phyloP scores from a whole-genome alignment of 768 basidiomycete genomes.

The Saitozyma podzolica region DNA sequence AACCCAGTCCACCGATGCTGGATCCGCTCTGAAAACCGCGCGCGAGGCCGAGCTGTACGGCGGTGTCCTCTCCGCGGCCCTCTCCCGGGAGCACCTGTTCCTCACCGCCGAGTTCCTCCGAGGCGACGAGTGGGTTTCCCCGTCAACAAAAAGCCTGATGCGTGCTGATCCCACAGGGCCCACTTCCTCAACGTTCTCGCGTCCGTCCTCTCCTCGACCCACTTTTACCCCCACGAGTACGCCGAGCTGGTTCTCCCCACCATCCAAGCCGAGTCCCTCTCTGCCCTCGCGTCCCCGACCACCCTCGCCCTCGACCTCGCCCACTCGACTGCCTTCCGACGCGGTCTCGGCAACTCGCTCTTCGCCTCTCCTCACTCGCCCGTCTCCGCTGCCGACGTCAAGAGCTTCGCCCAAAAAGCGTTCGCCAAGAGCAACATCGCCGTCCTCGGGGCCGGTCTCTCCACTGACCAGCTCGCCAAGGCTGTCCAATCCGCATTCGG shows the following conservation, averaged over 20 bases:
- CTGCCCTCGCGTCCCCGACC: conserved; percentile 64
- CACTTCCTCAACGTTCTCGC: conserved; percentile 89
- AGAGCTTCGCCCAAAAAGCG: conserved; percentile 68
- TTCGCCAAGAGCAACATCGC: conserved; percentile 80
- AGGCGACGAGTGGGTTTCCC: conserved; percentile 83
- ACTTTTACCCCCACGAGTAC: conserved; percentile 60
- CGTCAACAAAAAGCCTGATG: not conserved
- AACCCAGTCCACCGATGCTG: conserved; percentile 75
- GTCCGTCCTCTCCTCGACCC: conserved; percentile 77
- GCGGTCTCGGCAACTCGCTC: conserved; percentile 85
- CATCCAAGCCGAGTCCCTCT: conserved; percentile 68
- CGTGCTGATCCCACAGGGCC: conserved; percentile 57
- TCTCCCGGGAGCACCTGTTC: conserved; percentile 86
- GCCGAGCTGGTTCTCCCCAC: conserved; percentile 59
- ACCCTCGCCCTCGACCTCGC: conserved; percentile 79
- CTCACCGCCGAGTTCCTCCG: conserved; percentile 92
- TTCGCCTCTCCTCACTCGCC: conserved; percentile 72
- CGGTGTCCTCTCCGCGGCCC: conserved; percentile 78
- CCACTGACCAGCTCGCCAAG: conserved; percentile 64
- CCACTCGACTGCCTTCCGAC: conserved; percentile 88
- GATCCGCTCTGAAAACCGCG: conserved; percentile 84
- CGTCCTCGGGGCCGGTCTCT: conserved; percentile 83
- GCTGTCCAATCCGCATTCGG: conserved; percentile 72
- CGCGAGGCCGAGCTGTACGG: conserved; percentile 92
- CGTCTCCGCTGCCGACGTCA: conserved; percentile 60